Evolutionary conservation across 805 yeast genomes (phyloP), one percentile per base, ranked within the genome.

Genomic region (Kodamaea lidongshanica): DNA sequence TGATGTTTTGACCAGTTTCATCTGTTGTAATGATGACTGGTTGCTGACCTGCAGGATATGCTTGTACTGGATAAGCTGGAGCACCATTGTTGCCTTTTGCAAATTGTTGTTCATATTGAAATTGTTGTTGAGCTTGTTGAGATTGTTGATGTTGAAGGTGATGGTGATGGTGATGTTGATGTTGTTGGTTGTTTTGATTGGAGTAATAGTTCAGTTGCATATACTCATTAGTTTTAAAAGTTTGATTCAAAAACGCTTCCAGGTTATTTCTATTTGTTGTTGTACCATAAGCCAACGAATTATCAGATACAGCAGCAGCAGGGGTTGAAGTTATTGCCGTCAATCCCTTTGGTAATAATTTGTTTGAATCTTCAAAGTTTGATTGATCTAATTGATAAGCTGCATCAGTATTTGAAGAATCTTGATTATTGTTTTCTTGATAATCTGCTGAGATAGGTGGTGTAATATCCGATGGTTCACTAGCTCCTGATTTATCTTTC

Each of bases 281-380:
- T 4, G 86, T 79, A 2, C 87, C 88, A 53, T 77, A 71, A 2
- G 74, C 88, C 53, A 75, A 67, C 2, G 79, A 69, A 34, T 68
- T 69, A 37, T 72, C 71, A 27, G 77, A 66, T 7, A 80, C 55
- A 0, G 87, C 87, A 2, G 83, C 79, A 3, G 89, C 79, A 12
- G 88, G 83, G 7, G 35, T 32, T 15, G 35, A 30, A 4, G 76
- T 63, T 1, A 55, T 58, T 19, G 40, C 38, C 23, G 58, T 52
- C 31, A 64, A 50, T 12, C 62, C 55, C 34, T 59, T 62, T 21
- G 68, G 68, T 28, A 54, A 42, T 27, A 57, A 55, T 39, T 50
- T 52, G 25, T 39, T 44, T 3, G 33, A 19, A 12, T 27, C 30
- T 25, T 16, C 23, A 23, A 26, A 25, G 22, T 38, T 30, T 17